Evolutionary conservation across 768 basidiomycete species (phyloP).

Genomic region (Auriscalpium microsporum): DNA sequence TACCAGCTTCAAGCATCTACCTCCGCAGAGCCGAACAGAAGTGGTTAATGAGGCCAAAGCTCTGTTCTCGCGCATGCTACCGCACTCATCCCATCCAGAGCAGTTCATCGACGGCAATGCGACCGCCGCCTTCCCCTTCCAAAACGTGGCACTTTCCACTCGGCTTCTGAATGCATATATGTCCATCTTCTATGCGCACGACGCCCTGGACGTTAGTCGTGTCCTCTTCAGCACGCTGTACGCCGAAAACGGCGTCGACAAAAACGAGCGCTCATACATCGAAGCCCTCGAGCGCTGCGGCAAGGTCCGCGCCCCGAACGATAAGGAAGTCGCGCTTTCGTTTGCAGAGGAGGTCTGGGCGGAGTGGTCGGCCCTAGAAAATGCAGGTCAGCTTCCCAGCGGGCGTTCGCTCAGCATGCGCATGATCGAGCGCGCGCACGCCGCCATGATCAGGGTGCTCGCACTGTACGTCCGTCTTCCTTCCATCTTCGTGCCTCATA

Average conservation of each 20-base stretch:
- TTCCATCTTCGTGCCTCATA: neutral
- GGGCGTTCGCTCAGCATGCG: slow-evolving; percentile 26
- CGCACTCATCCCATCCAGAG: slow-evolving; percentile 23
- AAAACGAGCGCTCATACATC: slow-evolving; percentile 50
- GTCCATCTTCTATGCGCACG: slow-evolving; percentile 61
- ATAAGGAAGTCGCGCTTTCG: slow-evolving; percentile 37
- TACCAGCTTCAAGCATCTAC: slow-evolving; percentile 37
- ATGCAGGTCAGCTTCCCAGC: slow-evolving; percentile 22
- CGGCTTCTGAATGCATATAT: slow-evolving; percentile 75
- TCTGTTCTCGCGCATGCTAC: slow-evolving; percentile 56
- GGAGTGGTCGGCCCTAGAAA: slow-evolving; percentile 49
- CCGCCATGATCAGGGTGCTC: slow-evolving; percentile 57
- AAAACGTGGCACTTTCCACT: slow-evolving; percentile 46
- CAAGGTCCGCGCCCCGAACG: slow-evolving; percentile 30
- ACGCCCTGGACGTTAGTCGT: slow-evolving; percentile 37
- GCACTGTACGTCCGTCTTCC: slow-evolving; percentile 41
- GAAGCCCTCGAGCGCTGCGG: slow-evolving; percentile 65
- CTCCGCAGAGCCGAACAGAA: slow-evolving; percentile 67
- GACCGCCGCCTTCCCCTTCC: slow-evolving; percentile 24
- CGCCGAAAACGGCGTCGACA: slow-evolving; percentile 29
- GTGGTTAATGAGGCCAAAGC: slow-evolving; percentile 58
- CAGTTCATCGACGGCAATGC: slow-evolving; percentile 9
- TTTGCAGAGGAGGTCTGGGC: slow-evolving; percentile 62
- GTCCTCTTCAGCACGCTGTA: slow-evolving; percentile 46
- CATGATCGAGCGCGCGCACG: slow-evolving; percentile 59